Evolutionary conservation across 805 yeast genomes (phyloP), one percentile per base, ranked within the genome.

Genomic region (Citeromyces nyonsensis): DNA sequence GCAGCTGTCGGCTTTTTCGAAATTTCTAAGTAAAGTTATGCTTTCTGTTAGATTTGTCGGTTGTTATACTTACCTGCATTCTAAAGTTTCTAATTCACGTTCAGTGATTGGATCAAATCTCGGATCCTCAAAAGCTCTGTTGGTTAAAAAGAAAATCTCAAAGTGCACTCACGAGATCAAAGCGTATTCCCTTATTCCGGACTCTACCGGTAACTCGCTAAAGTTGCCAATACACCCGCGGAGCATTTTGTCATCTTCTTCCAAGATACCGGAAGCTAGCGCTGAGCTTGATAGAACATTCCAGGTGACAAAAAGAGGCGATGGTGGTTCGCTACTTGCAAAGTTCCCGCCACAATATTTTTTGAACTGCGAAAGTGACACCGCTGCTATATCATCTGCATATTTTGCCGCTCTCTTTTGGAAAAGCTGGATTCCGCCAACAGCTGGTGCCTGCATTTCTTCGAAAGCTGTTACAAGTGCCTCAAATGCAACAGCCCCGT

Each of bases 181-280:
- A 0, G 95, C 63, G 46, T 75, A 88, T 26, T 62, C 60, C 14
- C 56, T 49, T 3, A 85, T 63, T 0, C 91, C 95, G 1, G 45
- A 32, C 11, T 64, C 73, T 2, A 81, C 42, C 0, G 65, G 60
- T 35, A 66, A 49, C 10, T 66, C 54, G 12, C 62, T 57, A 49
- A 91, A 91, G 0, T 95, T 86, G 1, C 98, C 98, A 34, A 88
- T 91, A 47, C 98, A 88, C 0, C 98, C 98, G 28, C 97, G 60
- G 31, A 88, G 57, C 10, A 57, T 54, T 15, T 52, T 47, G 1
- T 51, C 45, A 7, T 37, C 47, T 11, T 49, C 33, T 42, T 39
- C 28, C 4, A 40, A 36, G 12, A 44, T 42, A n/a, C 6, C 11
- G 8, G 6, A n/a, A 7, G n/a, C 13, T 26, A 15, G 9, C 14